A percentile compares a stretch with the other conserved stretches of the same genome.
Evolutionary conservation across 345 rosid genomes (phyloP).

Genomic region (Sisymbrium irio): DNA sequence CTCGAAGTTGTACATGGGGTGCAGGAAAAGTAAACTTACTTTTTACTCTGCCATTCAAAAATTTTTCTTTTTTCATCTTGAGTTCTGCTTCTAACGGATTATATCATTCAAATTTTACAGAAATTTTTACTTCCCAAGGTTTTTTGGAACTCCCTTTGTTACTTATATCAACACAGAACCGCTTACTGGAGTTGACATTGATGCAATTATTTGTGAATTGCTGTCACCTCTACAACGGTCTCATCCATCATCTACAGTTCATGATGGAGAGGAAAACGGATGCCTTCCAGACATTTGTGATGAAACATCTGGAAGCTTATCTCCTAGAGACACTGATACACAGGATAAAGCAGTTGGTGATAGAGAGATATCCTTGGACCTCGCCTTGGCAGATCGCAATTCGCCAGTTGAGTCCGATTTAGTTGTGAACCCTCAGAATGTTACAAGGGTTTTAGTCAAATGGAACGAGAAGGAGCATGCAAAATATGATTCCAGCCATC

Average conservation of each 20-base stretch:
- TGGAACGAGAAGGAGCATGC: conserved; percentile 70
- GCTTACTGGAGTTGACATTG: conserved; percentile 62
- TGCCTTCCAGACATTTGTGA: conserved; percentile 42
- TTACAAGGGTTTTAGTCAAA: conserved; percentile 49
- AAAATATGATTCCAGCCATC: conserved; percentile 64
- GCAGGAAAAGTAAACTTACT: conserved; percentile 51
- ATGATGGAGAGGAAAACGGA: conserved; percentile 49
- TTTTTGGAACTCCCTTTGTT: conserved; percentile 74
- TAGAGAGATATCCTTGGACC: conserved; percentile 41
- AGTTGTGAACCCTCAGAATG: conserved; percentile 43
- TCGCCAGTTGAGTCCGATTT: conserved; percentile 50
- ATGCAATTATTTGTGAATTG: conserved; percentile 44
- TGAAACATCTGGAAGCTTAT: conserved; percentile 44
- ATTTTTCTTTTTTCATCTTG: conserved; percentile 1
- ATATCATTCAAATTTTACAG: conserved; percentile 35
- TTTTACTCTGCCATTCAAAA: background rate
- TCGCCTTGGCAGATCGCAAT: conserved; percentile 45
- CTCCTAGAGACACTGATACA: conserved; percentile 35
- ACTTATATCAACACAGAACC: conserved; percentile 51
- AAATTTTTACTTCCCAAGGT: conserved; percentile 9
- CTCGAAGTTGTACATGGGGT: conserved; percentile 61
- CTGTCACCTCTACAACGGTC: conserved; percentile 64
- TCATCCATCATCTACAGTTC: conserved; percentile 40
- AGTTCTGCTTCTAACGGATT: background rate
- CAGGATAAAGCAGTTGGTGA: conserved; percentile 36